Evolutionary conservation across 2,329 filamentous ascomycete genomes (phyloP), one percentile per base, ranked within the genome.

Genomic region (Fusarium sp.): DNA sequence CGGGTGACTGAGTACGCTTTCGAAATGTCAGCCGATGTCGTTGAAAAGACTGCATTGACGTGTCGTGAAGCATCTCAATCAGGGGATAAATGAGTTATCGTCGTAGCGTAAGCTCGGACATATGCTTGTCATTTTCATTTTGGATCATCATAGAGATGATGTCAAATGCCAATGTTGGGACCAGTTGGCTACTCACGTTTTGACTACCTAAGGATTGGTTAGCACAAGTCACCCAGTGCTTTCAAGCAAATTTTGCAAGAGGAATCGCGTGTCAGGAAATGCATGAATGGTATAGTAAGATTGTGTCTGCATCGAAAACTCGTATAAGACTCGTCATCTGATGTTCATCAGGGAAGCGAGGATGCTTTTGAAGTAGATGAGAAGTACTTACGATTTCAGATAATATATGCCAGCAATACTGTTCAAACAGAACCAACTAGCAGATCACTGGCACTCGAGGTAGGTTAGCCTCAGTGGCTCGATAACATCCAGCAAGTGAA

Each of bases 91-190:
- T 78, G 76, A 75, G 68, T 77, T 80, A 69, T 82, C 80, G 75
- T 82, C 80, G 76, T 79, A 66, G 81, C 80, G 84, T 79, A 79
- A 86, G 89, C 93, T 97, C 91, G 87, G 93, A 97, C 93, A 97
- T 97, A 97, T 97, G 93, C 93, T 97, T 97, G 93, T 97, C 93
- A 89, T 89, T 91, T 87, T 86, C 84, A 85, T 88, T 91, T 93
- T 88, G 85, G 80, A 87, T 96, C 93, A 96, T 96, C 93, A 96
- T 89, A 75, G 68, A 74, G 71, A 72, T 67, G 63, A 68, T 52
- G 39, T 52, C 37, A 55, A 21, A 56, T 64, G 54, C 58, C 64
- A 63, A 49, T 41, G 62, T 43, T 52, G 21, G 54, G 43, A 12
- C 35, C 29, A 28, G 31, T 44, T 63, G 53, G 50, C 26, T 57